Conservation (phyloP, 768 basidiomycete species). For the Leucocoprinus leucothites region DNA sequence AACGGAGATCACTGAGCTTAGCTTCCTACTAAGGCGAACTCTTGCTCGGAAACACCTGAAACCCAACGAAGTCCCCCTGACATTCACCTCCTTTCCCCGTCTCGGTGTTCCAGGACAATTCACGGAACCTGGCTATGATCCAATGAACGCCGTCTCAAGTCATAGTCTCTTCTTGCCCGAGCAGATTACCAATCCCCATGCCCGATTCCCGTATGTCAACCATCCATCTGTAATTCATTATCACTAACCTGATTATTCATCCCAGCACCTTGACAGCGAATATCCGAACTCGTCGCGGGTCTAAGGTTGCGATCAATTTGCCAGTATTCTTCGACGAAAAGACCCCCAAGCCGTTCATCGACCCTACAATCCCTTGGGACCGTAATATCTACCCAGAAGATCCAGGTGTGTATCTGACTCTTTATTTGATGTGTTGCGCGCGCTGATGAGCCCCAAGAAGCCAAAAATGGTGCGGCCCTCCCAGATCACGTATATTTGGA, state of each 20-base stretch:
- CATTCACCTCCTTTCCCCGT: conserved; percentile 93
- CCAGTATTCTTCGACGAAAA: conserved; percentile 87
- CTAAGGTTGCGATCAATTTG: conserved; percentile 93
- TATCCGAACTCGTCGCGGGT: conserved; percentile 85
- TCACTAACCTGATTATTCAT: conserved; percentile 12
- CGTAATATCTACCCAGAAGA: conserved; percentile 84
- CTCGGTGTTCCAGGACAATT: conserved; percentile 88
- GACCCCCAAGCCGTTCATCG: conserved; percentile 87
- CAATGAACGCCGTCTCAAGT: conserved; percentile 75
- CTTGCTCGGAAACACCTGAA: conserved; percentile 83
- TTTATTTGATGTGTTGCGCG: neutral
- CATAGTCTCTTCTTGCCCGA: conserved; percentile 94
- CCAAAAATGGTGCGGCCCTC: conserved; percentile 84
- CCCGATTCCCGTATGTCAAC: conserved; percentile 88
- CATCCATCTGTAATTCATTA: conserved; percentile 8
- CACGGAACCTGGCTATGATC: conserved; percentile 85
- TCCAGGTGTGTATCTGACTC: conserved; percentile 47
- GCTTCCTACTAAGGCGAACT: conserved; percentile 53
- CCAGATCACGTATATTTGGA: conserved; percentile 95
- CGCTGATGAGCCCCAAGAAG: conserved; percentile 49
- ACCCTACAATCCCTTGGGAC: conserved; percentile 89
- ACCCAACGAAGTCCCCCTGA: conserved; percentile 84
- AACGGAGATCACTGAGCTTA: neutral
- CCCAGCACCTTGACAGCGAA: conserved; percentile 94
- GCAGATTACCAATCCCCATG: conserved; percentile 95